Base-by-base conservation (phyloP, 2,329 filamentous ascomycete genomes). In the Macrophomina tecta region DNA sequence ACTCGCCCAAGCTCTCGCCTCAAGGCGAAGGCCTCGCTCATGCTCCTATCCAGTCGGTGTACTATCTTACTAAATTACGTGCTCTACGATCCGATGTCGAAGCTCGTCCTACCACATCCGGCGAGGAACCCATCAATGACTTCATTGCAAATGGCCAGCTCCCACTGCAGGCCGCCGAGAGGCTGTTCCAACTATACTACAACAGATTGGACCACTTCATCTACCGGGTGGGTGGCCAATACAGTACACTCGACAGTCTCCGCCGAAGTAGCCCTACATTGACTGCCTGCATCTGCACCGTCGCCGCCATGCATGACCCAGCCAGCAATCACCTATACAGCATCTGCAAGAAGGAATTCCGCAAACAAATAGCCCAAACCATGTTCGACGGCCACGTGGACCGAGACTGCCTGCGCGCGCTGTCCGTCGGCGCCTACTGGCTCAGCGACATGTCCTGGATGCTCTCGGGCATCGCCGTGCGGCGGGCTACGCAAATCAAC, bases 351-450 rank as follows among this genome's bases (percentile, higher is more conserved):
- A 81, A 81, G 63, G 86, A 87, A 68, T 88, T 89, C 69, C 82
- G 86, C 1, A 79, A 82, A 0, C 78, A 89, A 12, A 84, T 88
- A 49, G 84, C 85, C 0, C 82, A 78, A 14, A 86, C 85, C 64
- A 86, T 87, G 74, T 85, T 89, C 69, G 84, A 85, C 16, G 81
- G 85, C 28, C 84, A 86, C 36, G 84, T 88, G 66, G 84, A 82
- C 30, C 75, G 86, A 18, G 86, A 89, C 65, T 84, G 86, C 65
- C 82, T 89, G 28, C 81, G 86, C 2, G 87, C 85, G 3, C 81
- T 89, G 45, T 87, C 85, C 49, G 83, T 89, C 4, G 87, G 85
- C 0, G 84, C 86, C 0, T 89, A 89, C 70, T 89, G 87, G 87
- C 79, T 89, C 0, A 86, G 85, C 4, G 87, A 89, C 68, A 78